phyloP scores from a whole-genome alignment of 2,329 filamentous ascomycete species.

The Nemania serpens region DNA sequence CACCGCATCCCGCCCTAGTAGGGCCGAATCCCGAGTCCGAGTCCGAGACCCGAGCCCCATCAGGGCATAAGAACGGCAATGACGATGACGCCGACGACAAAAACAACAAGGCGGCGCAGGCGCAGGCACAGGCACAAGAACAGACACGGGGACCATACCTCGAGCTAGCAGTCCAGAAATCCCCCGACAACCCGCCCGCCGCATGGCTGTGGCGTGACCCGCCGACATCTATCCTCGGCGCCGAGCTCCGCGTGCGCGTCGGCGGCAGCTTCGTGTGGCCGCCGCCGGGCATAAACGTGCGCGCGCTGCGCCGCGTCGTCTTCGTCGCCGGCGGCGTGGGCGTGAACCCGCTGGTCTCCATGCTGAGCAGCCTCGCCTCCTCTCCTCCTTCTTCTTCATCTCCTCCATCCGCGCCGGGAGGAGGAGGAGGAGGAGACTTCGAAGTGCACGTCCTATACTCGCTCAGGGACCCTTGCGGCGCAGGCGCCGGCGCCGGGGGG shows the following conservation, averaged over 20 bases:
- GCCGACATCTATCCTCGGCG: conserved; percentile 59
- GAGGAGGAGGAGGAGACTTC: conserved; percentile 22
- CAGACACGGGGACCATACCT: conserved; percentile 53
- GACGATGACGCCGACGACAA: not conserved
- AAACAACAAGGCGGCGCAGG: not conserved
- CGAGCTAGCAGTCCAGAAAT: conserved; percentile 78
- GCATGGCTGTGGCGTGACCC: conserved; percentile 73
- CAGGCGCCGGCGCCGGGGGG: conserved; percentile 11
- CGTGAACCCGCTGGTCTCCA: conserved; percentile 80
- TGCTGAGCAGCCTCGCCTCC: conserved; percentile 61
- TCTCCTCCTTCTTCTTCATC: not conserved
- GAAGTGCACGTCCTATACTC: conserved; percentile 69
- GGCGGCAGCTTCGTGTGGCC: conserved; percentile 85
- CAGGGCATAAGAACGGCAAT: not conserved
- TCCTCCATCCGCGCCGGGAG: not conserved
- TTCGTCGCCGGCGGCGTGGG: conserved; percentile 83
- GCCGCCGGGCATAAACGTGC: conserved; percentile 53
- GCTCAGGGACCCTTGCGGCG: conserved; percentile 43
- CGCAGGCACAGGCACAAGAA: no score
- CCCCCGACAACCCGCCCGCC: conserved; percentile 72
- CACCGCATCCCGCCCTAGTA: conserved; percentile 28
- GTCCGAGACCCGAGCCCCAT: no score
- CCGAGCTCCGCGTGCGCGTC: conserved; percentile 68
- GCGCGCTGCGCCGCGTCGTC: conserved; percentile 62
- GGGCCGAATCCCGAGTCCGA: not conserved